phyloP scores from a whole-genome alignment of 2,329 filamentous ascomycete species.

The Zarea fungicola region DNA sequence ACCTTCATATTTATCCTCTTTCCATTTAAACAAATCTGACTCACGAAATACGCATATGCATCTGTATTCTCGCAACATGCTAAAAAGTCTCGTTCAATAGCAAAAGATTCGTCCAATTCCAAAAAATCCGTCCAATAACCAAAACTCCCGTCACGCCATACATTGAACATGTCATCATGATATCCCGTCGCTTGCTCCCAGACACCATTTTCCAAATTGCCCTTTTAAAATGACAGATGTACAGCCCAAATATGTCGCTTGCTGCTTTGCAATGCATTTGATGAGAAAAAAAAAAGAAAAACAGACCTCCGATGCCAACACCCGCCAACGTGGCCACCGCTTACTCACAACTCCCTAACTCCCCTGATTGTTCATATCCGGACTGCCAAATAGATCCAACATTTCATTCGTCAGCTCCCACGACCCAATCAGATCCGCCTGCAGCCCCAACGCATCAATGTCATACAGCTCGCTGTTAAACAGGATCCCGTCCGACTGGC shows the following conservation, averaged over 20 bases:
- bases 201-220: neutral
- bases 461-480: conserved; percentile 76
- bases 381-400: conserved; percentile 47
- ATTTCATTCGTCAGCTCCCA: conserved; percentile 68
- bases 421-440: conserved; percentile 55
- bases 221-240: no score
- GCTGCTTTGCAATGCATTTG: conserved; percentile 4
- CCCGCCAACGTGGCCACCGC: no score
- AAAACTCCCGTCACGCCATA: neutral
- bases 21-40: no score
- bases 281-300: neutral
- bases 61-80: no score
- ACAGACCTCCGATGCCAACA: neutral
- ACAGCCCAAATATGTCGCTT: conserved; percentile 2
- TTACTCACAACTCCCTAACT: no score
- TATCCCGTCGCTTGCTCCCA: neutral
- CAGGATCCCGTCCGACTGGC: conserved; percentile 51
- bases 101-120: no score
- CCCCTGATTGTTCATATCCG: conserved; percentile 23
- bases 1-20: no score
- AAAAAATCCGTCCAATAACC: neutral
- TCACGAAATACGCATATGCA: no score
- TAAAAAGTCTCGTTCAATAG: no score
- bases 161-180: neutral
- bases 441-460: conserved; percentile 57